A percentile compares a stretch with the other conserved stretches of the same genome.
Conservation (phyloP, 352 stramenopile species). For the Phytophthora palmivora region DNA sequence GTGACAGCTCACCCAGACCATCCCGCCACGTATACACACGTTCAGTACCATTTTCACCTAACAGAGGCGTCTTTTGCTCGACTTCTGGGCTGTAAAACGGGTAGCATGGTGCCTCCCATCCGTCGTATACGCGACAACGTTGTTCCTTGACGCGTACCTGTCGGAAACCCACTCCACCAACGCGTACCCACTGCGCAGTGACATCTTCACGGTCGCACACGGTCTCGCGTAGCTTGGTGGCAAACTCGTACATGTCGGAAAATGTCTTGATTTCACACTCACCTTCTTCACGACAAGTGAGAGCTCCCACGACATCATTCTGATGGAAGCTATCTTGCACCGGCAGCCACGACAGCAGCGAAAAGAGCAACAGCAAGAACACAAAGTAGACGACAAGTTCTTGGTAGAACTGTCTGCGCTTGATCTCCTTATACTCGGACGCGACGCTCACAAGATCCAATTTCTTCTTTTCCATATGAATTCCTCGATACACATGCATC, state of each 20-base stretch:
- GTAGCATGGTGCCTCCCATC: constrained; percentile 74
- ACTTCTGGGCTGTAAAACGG: constrained; percentile 64
- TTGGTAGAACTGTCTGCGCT: constrained; percentile 89
- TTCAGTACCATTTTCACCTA: constrained; percentile 40
- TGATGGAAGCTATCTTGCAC: constrained; percentile 87
- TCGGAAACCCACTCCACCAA: constrained; percentile 81
- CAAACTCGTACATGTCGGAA: constrained; percentile 83
- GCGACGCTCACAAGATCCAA: constrained; percentile 76
- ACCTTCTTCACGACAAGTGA: constrained; percentile 83
- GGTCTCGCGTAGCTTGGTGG: constrained; percentile 49
- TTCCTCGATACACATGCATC: constrained; percentile 78
- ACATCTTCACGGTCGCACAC: constrained; percentile 67
- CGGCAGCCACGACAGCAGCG: constrained; percentile 76
- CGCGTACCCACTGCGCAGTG: constrained; percentile 74
- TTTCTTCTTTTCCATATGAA: constrained; percentile 93
- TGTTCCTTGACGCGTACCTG: constrained; percentile 84
- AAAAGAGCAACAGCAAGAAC: constrained; percentile 83
- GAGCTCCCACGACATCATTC: constrained; percentile 79
- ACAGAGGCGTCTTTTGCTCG: constrained; percentile 61
- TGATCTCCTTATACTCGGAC: constrained; percentile 89
- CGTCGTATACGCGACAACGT: constrained; percentile 71
- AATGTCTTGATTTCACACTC: constrained; percentile 85
- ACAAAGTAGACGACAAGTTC: constrained; percentile 87
- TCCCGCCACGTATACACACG: constrained; percentile 76
- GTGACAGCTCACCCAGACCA: constrained; percentile 59